Evolutionary conservation across 2,329 filamentous ascomycete species (phyloP), one percentile per base, ranked within the genome.

Genomic region (Ceratocystiopsis minuta): DNA sequence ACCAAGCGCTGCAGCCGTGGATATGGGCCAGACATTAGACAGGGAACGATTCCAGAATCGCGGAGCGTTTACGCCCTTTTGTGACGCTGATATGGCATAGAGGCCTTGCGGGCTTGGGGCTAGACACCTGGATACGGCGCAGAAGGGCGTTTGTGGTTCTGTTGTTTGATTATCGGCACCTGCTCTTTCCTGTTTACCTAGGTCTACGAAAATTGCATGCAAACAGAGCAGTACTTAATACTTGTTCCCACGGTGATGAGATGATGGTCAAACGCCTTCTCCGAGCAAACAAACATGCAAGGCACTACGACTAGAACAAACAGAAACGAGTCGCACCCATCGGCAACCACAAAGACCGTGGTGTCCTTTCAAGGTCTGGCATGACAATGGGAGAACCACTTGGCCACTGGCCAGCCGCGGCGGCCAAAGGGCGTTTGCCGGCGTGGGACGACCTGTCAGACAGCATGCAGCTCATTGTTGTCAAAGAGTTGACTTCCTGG

Each of bases 41-140:
- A 43, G 43, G 31, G 56, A 49, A 9, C 51, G 58, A 36, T 60
- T 57, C 43, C 32, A 39, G 14, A 48, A 53, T 28, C 51, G 59
- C 6, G 33, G 35, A 11, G 38, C 34, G 0, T 60, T 57, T 41
- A 43, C 38, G 16, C 59, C 59, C 6, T 61, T 59, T 41, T 41
- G 42, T 16, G 53, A 55, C 34, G 37, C 24, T 10, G 24, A 28
- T 2, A 10, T 10, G 24, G 24, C 9, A 28, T 28, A 28, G 24
- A 28, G 31, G 4, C 6, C 31, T n/a, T 16, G 2, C 10, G 13
- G 5, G 6, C 9, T 10, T 9, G 13, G 5, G 7, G 6, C 33
- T 10, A 16, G 33, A 34, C 13, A 34, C 33, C 33, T 34, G 5
- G 13, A 3, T 34, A 15, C 7, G 24, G 9, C 24, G 24, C 24